Conservation (phyloP, 2,329 filamentous ascomycete genomes). For the Fusarium annulatum region DNA sequence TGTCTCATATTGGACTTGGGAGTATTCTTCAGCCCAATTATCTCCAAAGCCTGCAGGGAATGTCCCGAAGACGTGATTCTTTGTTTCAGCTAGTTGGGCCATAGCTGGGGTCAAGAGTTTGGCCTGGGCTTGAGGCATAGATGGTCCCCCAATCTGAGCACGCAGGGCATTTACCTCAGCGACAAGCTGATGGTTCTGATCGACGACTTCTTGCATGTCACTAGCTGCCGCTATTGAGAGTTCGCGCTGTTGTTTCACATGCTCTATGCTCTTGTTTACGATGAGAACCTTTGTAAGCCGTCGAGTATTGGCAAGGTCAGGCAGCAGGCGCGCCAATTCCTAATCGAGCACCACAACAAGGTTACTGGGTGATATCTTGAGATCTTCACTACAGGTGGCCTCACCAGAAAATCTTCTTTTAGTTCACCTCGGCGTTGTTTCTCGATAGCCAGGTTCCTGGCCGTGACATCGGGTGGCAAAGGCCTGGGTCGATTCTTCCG, state of each 20-base stretch:
- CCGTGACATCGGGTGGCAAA: conserved; percentile 15
- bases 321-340: conserved; percentile 18
- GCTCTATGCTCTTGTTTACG: conserved; percentile 16
- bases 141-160: not conserved
- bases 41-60: conserved; percentile 12
- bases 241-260: conserved; percentile 6
- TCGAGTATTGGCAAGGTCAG: not conserved
- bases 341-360: not conserved
- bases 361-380: not conserved
- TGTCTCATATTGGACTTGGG: not conserved
- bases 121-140: not conserved
- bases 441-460: conserved; percentile 21
- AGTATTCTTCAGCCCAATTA: not conserved
- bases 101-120: conserved; percentile 15
- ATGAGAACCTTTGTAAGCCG: conserved; percentile 24
- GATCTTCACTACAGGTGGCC: not conserved
- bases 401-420: conserved; percentile 15
- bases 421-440: conserved; percentile 16
- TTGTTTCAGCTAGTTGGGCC: conserved; percentile 11
- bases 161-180: conserved; percentile 15
- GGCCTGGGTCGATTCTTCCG: conserved; percentile 14
- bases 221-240: not conserved
- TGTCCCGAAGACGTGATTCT: conserved; percentile 3
- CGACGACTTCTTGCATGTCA: conserved; percentile 3
- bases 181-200: not conserved